Evolutionary conservation across 495 filamentous ascomycete species (phyloP), one percentile per base, ranked within the genome.

Genomic region (Cercophora sp.): DNA sequence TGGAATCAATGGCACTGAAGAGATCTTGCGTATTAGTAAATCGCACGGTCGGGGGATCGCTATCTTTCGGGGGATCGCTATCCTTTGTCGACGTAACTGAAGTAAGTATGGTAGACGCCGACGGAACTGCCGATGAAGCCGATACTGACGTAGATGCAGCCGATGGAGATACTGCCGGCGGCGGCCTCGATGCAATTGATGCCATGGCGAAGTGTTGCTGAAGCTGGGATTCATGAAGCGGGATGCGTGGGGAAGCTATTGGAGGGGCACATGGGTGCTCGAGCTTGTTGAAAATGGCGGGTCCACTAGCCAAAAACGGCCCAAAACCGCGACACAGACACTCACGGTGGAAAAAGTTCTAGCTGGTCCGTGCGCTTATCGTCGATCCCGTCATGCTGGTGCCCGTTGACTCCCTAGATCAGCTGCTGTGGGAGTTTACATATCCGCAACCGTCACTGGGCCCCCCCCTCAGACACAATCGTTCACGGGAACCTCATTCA

Each of bases 341-440:
- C n/a, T n/a, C n/a, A n/a, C n/a, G 22, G 43, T 11, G 11, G 35
- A 18, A 15, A 15, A 13, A 41, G 8, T 51, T 27, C 1, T 8
- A 35, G n/a, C n/a, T 34, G 55, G 55, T 36, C 48, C 43, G 55
- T 52, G 55, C 48, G 48, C 55, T 57, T 57, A 57, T 57, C 55
- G 54, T 15, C 19, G 5, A 46, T 25, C 41, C 29, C 51, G 22
- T 43, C 16, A 22, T 18, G 35, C 35, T 5, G 35, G 29, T 32
- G 8, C 35, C 35, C 15, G 5, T 9, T 25, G 16, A 4, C 40
- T 18, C 36, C n/a, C 9, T 8, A 19, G n/a, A 18, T n/a, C 34
- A 36, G 32, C 32, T 36, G 3, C n/a, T n/a, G n/a, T n/a, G n/a
- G n/a, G n/a, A n/a, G n/a, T n/a, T n/a, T n/a, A n/a, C n/a, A n/a